A percentile compares a stretch with the other conserved stretches of the same genome.
phyloP scores from a whole-genome alignment of 139 green algal species.

The Chlorella sp. region DNA sequence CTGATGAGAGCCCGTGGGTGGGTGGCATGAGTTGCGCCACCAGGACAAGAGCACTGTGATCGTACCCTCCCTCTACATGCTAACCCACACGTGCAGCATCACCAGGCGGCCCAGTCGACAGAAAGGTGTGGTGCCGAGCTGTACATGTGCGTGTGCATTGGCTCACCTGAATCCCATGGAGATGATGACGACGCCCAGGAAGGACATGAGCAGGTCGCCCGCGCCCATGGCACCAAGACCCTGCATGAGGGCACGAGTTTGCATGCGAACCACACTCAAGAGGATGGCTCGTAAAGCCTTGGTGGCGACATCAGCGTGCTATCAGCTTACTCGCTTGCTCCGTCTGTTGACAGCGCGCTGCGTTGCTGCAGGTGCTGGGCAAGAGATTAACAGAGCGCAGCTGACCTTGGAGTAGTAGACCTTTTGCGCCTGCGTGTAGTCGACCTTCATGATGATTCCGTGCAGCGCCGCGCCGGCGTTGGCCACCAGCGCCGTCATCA shows the following conservation, averaged over 20 bases:
- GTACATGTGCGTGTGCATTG: no score
- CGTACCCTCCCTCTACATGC: no score
- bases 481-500: constrained; percentile 74
- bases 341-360: no score
- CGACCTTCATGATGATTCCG: constrained; percentile 32
- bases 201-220: constrained; percentile 76
- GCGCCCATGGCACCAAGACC: constrained; percentile 46
- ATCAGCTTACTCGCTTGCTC: background rate
- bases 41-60: no score
- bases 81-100: no score
- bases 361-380: no score
- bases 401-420: constrained; percentile 24
- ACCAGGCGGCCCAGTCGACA: no score
- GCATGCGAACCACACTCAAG: background rate
- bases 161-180: constrained; percentile 71
- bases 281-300: background rate
- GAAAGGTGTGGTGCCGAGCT: no score
- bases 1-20: no score
- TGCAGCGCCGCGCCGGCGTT: constrained; percentile 51
- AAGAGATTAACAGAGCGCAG: no score
- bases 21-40: no score
- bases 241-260: constrained; percentile 26
- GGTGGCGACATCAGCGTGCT: background rate
- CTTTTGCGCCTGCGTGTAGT: constrained; percentile 40
- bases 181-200: constrained; percentile 84